Evolutionary conservation across 2,329 filamentous ascomycete species (phyloP).

Genomic region (Didymella arachidicola): DNA sequence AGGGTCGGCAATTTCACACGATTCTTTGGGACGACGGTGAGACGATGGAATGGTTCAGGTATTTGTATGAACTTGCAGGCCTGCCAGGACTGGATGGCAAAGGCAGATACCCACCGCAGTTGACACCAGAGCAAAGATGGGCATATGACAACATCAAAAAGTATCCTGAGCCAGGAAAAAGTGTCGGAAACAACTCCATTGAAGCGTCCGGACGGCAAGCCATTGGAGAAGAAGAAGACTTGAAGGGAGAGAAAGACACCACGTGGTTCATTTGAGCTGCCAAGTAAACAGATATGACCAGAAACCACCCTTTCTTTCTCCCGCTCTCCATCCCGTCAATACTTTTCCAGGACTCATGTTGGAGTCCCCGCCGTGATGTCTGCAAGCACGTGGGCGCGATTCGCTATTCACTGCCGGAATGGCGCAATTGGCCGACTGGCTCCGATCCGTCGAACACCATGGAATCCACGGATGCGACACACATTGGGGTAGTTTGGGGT

Average conservation of each 20-base stretch:
- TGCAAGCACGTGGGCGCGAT: neutral
- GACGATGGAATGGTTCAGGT: constrained; percentile 58
- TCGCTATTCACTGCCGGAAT: constrained; percentile 8
- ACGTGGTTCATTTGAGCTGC: constrained; percentile 13
- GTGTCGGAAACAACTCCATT: constrained; percentile 1
- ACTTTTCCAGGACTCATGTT: neutral
- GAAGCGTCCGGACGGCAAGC: neutral
- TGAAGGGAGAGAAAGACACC: constrained; percentile 7
- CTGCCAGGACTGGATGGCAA: constrained; percentile 58
- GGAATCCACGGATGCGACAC: neutral
- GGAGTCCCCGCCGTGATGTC: neutral
- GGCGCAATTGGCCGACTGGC: constrained; percentile 10
- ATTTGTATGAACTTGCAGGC: constrained; percentile 60
- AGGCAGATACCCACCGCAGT: constrained; percentile 27
- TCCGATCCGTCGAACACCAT: constrained; percentile 5
- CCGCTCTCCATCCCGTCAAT: neutral
- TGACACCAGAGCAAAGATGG: constrained; percentile 29
- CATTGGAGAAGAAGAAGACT: neutral
- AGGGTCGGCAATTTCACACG: constrained; percentile 61
- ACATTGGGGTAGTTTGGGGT: neutral
- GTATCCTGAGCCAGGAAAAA: constrained; percentile 28
- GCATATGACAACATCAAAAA: constrained; percentile 49
- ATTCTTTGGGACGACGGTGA: constrained; percentile 62
- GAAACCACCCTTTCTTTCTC: neutral
- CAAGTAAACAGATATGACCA: neutral